Evolutionary conservation across 139 green algal genomes (phyloP), one percentile per base, ranked within the genome.

Genomic region (Auxenochlorella pyrenoidosa): DNA sequence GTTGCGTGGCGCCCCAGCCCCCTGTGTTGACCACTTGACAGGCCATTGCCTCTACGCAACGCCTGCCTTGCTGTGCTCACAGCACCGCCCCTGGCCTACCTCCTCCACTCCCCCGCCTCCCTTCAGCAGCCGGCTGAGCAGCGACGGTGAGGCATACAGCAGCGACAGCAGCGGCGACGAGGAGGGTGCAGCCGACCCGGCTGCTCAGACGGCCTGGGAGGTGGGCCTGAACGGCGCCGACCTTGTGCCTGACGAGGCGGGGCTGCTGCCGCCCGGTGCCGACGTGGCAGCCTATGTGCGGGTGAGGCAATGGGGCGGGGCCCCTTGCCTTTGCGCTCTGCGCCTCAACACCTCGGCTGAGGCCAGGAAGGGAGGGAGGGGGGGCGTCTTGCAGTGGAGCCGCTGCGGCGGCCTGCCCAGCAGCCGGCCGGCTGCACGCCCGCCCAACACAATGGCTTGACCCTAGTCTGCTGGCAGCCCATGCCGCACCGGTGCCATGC

Each of bases 251-350:
- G 77, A 93, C 47, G 89, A 95, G 83, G 84, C 89, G 40, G 83
- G 84, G 16, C 65, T 95, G 86, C 83, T 95, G 63, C 90, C 92
- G n/a, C 51, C 85, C 2, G 89, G 81, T 4, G 70, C 72, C 19
- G 75, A 93, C 72, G 83, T 91, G 58, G 36, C 66, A 4, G 44
- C 70, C 8, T 95, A 95, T 82, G 85, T 77, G 47, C 51, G 51
- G n/a, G 78, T 79, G 30, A 78, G 66, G 1, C 30, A 32, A 32
- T 32, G 63, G 26, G 63, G 63, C 63, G 8, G 10, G 47, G 47
- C 10, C 10, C n/a, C n/a, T n/a, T n/a, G n/a, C n/a, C n/a, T n/a
- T n/a, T n/a, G n/a, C n/a, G n/a, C n/a, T n/a, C n/a, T n/a, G n/a
- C n/a, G n/a, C n/a, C n/a, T n/a, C n/a, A n/a, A 54, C 47, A 54